These are phyloP conservation scores for Gossypium davidsonii DNA, from an alignment of 441 rosid species.

Conservation along the genomic window DNA sequence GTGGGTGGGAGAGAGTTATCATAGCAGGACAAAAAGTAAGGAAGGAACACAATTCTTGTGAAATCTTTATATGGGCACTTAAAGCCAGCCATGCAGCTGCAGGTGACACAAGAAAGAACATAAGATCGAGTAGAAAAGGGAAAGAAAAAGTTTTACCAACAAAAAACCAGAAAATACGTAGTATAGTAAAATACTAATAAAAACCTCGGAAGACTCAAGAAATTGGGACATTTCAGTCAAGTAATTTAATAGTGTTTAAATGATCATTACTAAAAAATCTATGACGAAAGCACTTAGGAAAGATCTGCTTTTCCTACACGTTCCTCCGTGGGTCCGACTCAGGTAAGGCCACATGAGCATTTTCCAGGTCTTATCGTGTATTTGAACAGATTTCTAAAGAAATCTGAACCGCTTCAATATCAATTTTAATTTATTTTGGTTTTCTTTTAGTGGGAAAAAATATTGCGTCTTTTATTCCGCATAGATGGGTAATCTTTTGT, in stretches of 20 bases:
- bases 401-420: constrained; percentile 4
- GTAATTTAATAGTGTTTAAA: neutral
- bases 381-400: neutral
- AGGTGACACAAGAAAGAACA: constrained; percentile 28
- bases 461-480: neutral
- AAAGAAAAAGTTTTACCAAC: neutral
- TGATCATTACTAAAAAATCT: neutral
- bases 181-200: constrained; percentile 4
- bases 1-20: constrained; percentile 26
- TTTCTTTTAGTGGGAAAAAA: neutral
- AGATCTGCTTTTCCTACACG: neutral
- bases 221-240: neutral
- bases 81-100: constrained; percentile 69
- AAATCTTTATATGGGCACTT: constrained; percentile 44
- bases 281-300: constrained; percentile 6
- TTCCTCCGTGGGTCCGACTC: constrained; percentile 16
- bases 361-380: neutral
- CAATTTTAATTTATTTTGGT: neutral
- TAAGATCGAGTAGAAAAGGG: constrained; percentile 13
- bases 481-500: neutral
- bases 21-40: constrained; percentile 28
- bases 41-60: constrained; percentile 58
- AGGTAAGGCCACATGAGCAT: neutral
- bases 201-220: constrained; percentile 3
- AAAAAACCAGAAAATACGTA: neutral